A percentile compares a stretch with the other conserved stretches of the same genome.
phyloP scores from a whole-genome alignment of 2,329 filamentous ascomycete genomes.

The Diaporthe sp. region DNA sequence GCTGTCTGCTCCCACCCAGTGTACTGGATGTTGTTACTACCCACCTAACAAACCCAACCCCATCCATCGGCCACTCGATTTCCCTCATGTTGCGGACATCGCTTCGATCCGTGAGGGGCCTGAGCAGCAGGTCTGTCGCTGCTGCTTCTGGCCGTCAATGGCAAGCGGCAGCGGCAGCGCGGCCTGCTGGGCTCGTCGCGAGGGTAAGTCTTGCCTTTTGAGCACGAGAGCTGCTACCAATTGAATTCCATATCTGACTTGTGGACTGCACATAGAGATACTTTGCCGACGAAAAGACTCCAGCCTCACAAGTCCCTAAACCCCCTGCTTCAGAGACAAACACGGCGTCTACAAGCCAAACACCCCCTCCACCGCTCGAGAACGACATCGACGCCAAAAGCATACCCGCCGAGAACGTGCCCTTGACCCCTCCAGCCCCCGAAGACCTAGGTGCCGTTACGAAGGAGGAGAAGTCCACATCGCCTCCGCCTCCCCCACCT shows the following conservation, averaged over 20 bases:
- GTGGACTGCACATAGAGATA: slow-evolving; percentile 60
- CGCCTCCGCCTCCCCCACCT: slow-evolving; percentile 53
- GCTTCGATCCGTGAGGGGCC: slow-evolving; percentile 73
- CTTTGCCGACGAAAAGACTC: slow-evolving; percentile 69
- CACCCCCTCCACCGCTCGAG: slow-evolving; percentile 52
- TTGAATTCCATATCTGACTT: slow-evolving; percentile 39
- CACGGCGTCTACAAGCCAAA: slow-evolving; percentile 61
- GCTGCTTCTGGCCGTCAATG: slow-evolving; percentile 71
- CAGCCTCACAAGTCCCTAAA: slow-evolving; percentile 61
- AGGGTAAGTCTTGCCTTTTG: slow-evolving; percentile 52
- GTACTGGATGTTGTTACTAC: slow-evolving; percentile 20
- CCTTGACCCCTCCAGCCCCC: slow-evolving; percentile 57
- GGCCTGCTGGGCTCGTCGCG: slow-evolving; percentile 53
- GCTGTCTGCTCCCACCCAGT: slow-evolving; percentile 27
- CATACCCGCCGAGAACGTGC: slow-evolving; percentile 54
- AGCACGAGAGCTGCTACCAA: slow-evolving; percentile 42
- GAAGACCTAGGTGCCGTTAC: slow-evolving; percentile 42
- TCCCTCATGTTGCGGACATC: slow-evolving; percentile 78
- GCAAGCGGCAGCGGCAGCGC: slow-evolving; percentile 58
- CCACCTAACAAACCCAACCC: slow-evolving; percentile 33
- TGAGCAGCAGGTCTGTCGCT: slow-evolving; percentile 68
- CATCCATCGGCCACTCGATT: slow-evolving; percentile 57
- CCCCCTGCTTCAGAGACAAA: slow-evolving; percentile 67
- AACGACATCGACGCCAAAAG: slow-evolving; percentile 54
- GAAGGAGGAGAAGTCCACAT: slow-evolving; percentile 45